Base-by-base conservation (phyloP, 2,329 filamentous ascomycete species). In the Hymenoscyphus albidus region DNA sequence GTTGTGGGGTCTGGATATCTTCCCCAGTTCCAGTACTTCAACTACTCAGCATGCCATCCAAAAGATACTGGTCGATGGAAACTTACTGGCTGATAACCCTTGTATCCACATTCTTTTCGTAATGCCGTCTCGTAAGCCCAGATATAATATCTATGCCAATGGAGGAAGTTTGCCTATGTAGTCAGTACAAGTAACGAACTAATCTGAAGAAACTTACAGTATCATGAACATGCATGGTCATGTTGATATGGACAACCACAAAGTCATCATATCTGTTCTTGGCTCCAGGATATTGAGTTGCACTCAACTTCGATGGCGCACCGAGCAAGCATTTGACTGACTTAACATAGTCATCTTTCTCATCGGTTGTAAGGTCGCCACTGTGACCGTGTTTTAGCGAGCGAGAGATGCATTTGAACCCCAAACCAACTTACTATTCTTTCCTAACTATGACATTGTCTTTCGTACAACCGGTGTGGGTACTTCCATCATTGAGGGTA, bases 111-210 rank as follows among this genome's bases (percentile, higher is more conserved):
- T 56, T 78, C 75, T 6, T 77, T 69, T 58, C 74, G 72, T 14
- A 81, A 73, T 32, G 76, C 76, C 59, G 76, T 70, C 65, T 81
- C 80, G 61, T 77, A 80, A 38, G 76, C 68, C 62, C 73, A 75
- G 44, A 78, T 72, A 68, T 76, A 80, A 67, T 78, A 77, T 58
- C 79, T 75, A 64, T 81, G 80, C 78, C 79, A 80, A 32, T 76
- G 74, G 48, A 81, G 71, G 70, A 81, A 79, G 67, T 68, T 69
- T 18, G 65, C 62, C 62, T 64, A 18, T 13, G 18, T 39, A 4
- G 18, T 55, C 1, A 7, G 31, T 42, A 16, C 54, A n/a, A 5
- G 18, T 12, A 42, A 14, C 14, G 10, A 16, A 38, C 9, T 10
- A 13, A 9, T 22, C n/a, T 6, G 10, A 18, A n/a, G 16, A 1